phyloP scores from a whole-genome alignment of 345 rosid genomes.

The Aethionema arabicum region DNA sequence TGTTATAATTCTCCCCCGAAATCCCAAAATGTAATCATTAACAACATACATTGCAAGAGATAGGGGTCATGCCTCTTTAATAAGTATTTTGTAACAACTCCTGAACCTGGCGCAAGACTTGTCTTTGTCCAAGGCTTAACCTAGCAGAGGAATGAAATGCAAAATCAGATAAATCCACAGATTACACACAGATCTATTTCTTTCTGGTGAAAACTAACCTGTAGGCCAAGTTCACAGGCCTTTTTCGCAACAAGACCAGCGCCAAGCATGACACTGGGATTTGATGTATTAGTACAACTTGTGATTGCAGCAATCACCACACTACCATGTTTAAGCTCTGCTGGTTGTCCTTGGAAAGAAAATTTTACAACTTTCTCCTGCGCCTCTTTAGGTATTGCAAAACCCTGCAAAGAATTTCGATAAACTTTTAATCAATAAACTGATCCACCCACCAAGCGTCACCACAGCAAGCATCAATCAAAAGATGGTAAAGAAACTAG shows the following conservation, averaged over 20 bases:
- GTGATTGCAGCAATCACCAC: conserved; percentile 99
- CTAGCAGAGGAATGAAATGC: conserved; percentile 41
- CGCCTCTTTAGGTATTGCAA: conserved; percentile 85
- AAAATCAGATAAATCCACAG: not conserved
- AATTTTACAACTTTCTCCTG: conserved; percentile 74
- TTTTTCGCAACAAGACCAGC: conserved; percentile 98
- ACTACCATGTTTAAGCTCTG: conserved; percentile 96
- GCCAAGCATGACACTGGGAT: conserved; percentile 98
- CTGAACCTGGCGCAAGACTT: conserved; percentile 99
- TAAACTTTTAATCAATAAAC: not conserved
- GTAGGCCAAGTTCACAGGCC: conserved; percentile 89
- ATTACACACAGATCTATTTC: not conserved
- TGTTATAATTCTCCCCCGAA: not conserved
- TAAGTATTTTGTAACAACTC: conserved; percentile 95
- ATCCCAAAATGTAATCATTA: not conserved
- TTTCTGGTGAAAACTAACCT: conserved; percentile 47
- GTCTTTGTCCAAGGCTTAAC: conserved; percentile 98
- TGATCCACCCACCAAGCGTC: not conserved
- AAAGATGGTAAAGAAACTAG: conserved; percentile 2
- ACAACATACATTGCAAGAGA: not conserved
- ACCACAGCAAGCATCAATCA: not conserved
- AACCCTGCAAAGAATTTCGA: conserved; percentile 55
- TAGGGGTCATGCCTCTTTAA: conserved; percentile 54
- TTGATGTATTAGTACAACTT: conserved; percentile 98
- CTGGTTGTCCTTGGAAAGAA: conserved; percentile 80